phyloP scores from a whole-genome alignment of 495 filamentous ascomycete species.

The Tetracladium marchalianum region DNA sequence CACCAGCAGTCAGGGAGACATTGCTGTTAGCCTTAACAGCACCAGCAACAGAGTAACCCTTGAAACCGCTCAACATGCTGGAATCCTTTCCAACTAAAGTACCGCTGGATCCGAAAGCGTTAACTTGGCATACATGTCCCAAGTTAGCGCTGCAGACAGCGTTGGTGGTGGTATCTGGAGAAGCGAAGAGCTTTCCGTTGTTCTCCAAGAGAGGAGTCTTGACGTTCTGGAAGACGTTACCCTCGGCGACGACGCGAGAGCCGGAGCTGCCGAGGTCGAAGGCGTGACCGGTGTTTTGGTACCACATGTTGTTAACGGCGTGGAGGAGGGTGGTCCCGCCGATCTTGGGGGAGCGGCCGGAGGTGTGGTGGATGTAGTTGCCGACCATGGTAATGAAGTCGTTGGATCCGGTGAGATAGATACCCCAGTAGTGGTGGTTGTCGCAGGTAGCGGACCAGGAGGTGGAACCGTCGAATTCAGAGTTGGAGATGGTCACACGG shows the following conservation, averaged over 20 bases:
- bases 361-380: constrained; percentile 42
- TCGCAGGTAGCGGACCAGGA: constrained; percentile 42
- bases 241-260: constrained; percentile 43
- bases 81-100: constrained; percentile 20
- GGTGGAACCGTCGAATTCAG: constrained; percentile 36
- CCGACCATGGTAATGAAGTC: constrained; percentile 33
- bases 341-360: constrained; percentile 41
- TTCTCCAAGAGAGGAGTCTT: constrained; percentile 9
- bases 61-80: constrained; percentile 1
- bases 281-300: constrained; percentile 40
- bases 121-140: constrained; percentile 34
- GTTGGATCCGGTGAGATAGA: constrained; percentile 33
- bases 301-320: constrained; percentile 49
- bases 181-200: constrained; percentile 33
- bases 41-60: neutral
- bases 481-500: constrained; percentile 33
- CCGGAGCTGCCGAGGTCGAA: constrained; percentile 41
- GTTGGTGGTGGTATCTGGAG: constrained; percentile 22
- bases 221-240: constrained; percentile 47
- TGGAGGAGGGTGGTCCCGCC: constrained; percentile 33
- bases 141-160: constrained; percentile 29
- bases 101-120: constrained; percentile 31
- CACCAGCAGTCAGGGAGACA: constrained; percentile 1
- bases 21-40: neutral
- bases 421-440: constrained; percentile 44